A percentile compares a stretch with the other conserved stretches of the same genome.
phyloP scores from a whole-genome alignment of 2,329 filamentous ascomycete genomes.

The Exophiala spinifera region DNA sequence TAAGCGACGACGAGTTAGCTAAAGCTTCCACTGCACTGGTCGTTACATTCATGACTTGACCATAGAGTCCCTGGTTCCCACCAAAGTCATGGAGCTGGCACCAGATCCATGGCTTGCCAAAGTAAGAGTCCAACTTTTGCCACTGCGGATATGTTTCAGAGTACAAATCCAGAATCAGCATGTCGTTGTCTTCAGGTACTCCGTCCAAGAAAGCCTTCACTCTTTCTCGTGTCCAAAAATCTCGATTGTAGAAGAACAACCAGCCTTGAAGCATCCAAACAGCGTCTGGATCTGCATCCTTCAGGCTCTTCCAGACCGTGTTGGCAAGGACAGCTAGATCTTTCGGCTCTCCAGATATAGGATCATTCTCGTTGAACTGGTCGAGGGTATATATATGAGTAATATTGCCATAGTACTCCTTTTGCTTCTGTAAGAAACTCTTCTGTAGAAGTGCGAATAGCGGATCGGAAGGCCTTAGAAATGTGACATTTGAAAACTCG shows the following conservation, averaged over 20 bases:
- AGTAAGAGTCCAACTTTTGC: slow-evolving; percentile 50
- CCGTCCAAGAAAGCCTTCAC: slow-evolving; percentile 51
- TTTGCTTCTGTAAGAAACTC: slow-evolving; percentile 48
- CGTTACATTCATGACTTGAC: slow-evolving; percentile 50
- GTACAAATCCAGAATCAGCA: slow-evolving; percentile 53
- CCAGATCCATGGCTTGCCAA: slow-evolving; percentile 55
- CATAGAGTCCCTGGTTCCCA: slow-evolving; percentile 50
- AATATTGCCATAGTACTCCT: slow-evolving; percentile 47
- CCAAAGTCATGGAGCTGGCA: slow-evolving; percentile 53
- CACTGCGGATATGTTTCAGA: slow-evolving; percentile 52
- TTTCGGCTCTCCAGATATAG: slow-evolving; percentile 44
- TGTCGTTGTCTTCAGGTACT: slow-evolving; percentile 44
- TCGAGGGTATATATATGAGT: slow-evolving; percentile 51
- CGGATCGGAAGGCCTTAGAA: slow-evolving; percentile 48
- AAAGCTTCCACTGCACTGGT: slow-evolving; percentile 47
- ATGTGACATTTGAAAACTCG: slow-evolving; percentile 47
- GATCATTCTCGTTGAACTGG: slow-evolving; percentile 54
- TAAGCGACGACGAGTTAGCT: slow-evolving; percentile 40
- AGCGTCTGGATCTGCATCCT: slow-evolving; percentile 47
- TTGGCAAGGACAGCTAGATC: slow-evolving; percentile 45
- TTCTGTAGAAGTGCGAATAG: slow-evolving; percentile 45
- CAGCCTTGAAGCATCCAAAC: slow-evolving; percentile 55
- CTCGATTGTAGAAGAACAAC: slow-evolving; percentile 46
- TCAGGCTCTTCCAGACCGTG: slow-evolving; percentile 48
- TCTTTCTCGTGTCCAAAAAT: slow-evolving; percentile 46